A percentile compares a stretch with the other conserved stretches of the same genome.
Evolutionary conservation across 169 alveolate genomes (phyloP).

Genomic region (Condylostoma magnum): DNA sequence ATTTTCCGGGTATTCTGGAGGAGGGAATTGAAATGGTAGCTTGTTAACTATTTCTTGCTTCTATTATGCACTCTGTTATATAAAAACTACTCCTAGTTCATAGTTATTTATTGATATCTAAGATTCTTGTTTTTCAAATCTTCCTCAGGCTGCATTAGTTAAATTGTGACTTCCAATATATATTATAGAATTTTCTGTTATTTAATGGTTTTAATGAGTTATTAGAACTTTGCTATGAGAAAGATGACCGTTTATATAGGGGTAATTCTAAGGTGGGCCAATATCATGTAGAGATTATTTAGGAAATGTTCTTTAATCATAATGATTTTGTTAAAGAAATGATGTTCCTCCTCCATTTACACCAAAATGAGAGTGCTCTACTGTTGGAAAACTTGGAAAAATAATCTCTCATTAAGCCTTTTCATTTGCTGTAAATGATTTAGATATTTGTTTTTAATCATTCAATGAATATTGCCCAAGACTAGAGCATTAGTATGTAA

Average conservation of each 20-base stretch:
- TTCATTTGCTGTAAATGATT: neutral
- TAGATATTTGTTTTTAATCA: neutral
- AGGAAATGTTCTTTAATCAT: neutral
- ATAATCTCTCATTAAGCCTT: neutral
- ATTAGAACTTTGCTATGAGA: slow-evolving; percentile 27
- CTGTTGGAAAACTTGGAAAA: slow-evolving; percentile 3
- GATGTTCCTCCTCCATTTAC: slow-evolving; percentile 16
- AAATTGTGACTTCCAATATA: slow-evolving; percentile 61
- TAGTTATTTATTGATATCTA: slow-evolving; percentile 45
- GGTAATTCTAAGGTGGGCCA: neutral
- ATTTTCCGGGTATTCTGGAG: neutral
- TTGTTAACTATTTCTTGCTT: neutral
- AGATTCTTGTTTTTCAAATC: slow-evolving; percentile 41
- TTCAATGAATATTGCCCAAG: neutral
- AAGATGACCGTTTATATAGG: neutral
- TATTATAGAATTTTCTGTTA: slow-evolving; percentile 40
- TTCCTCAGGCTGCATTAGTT: slow-evolving; percentile 57
- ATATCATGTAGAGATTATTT: neutral
- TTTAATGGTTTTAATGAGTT: neutral
- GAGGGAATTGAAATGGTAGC: slow-evolving; percentile 4
- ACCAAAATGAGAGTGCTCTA: slow-evolving; percentile 5
- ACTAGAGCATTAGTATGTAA: slow-evolving; percentile 1
- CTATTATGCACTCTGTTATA: neutral
- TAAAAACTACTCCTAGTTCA: slow-evolving; percentile 55
- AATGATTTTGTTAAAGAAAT: neutral